Base-by-base conservation (phyloP, 257 asterid species). In the Solanum medicagineum region DNA sequence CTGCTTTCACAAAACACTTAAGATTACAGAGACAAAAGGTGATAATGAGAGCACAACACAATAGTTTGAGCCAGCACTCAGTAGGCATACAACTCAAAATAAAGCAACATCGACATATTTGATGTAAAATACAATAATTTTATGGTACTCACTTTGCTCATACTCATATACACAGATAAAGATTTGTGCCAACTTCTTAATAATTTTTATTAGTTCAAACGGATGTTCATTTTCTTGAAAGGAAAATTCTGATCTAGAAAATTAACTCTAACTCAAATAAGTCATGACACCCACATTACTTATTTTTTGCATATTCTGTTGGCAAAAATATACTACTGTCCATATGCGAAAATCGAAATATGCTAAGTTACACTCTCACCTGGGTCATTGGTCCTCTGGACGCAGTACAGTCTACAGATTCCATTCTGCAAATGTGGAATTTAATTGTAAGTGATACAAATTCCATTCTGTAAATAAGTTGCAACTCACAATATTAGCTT, bases 1-100 rank as follows among this genome's bases (percentile, higher is more conserved):
- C 99, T 96, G 90, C 69, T 65, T 82, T 80, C 42, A 60, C 49
- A 84, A 63, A 7, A 83, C n/a, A 70, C 56, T 77, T 15, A 47
- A 24, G 26, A 24, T 22, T 24, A 51, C 8, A 51, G 1, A 69
- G 79, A 40, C 53, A 9, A 69, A 40, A 16, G 16, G 40, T 69
- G 79, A 17, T 11, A 40, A n/a, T 69, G 63, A 24, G 24, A 24
- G 22, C 63, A 51, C 63, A 6, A 26, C 4, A 77, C 10, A 51
- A 0, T 15, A 26, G 11, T 75, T 77, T 26, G 82, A 77, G 63
- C n/a, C 62, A 75, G 49, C 51, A 68, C 11, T 36, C 49, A 68
- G 49, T 8, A 36, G 26, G 24, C 24, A 77, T 24, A 51, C 10
- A 24, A 24, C 53, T 49, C 62, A 75, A 24, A 32, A 68, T 16